Percentiles rank a stretch among this genome's conserved stretches.
These are phyloP conservation scores for Colletotrichum sidae DNA, from an alignment of 2,329 filamentous ascomycete genomes.

Conservation along the genomic window DNA sequence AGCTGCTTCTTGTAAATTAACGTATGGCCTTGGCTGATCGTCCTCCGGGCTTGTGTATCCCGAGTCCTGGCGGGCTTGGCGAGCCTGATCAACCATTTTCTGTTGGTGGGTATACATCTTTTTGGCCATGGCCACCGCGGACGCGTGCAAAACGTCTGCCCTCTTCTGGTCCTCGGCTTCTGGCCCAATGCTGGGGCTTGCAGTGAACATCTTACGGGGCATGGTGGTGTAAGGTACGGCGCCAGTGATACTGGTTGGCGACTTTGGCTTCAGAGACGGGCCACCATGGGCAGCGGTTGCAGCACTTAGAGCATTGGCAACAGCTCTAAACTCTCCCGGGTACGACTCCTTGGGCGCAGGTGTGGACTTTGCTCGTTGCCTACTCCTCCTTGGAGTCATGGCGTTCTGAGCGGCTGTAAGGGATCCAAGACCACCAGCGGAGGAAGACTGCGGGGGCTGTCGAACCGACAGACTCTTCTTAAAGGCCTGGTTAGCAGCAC, in stretches of 20 bases:
- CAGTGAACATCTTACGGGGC: constrained; percentile 81
- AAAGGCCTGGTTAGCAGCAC: constrained; percentile 78
- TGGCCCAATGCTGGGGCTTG: constrained; percentile 75
- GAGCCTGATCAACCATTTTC: constrained; percentile 65
- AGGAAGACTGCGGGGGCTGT: constrained; percentile 47
- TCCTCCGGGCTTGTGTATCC: constrained; percentile 47
- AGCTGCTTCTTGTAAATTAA: constrained; percentile 85
- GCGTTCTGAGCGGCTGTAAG: constrained; percentile 82
- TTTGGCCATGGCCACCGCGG: constrained; percentile 89
- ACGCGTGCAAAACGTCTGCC: constrained; percentile 80
- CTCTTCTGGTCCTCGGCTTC: constrained; percentile 81
- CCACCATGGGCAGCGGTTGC: constrained; percentile 73
- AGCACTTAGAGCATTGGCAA: constrained; percentile 77
- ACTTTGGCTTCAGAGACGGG: constrained; percentile 57
- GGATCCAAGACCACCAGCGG: constrained; percentile 61
- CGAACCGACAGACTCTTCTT: constrained; percentile 50
- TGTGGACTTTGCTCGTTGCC: constrained; percentile 74
- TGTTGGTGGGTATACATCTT: constrained; percentile 83
- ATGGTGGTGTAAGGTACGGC: constrained; percentile 76
- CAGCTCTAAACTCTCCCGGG: constrained; percentile 69
- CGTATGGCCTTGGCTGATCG: constrained; percentile 63
- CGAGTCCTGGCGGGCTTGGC: constrained; percentile 51
- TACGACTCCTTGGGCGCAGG: constrained; percentile 62
- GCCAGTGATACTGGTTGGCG: constrained; percentile 69
- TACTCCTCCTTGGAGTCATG: constrained; percentile 65